Conservation (phyloP, 2,329 filamentous ascomycete genomes). For the Trichoderma endophyticum region DNA sequence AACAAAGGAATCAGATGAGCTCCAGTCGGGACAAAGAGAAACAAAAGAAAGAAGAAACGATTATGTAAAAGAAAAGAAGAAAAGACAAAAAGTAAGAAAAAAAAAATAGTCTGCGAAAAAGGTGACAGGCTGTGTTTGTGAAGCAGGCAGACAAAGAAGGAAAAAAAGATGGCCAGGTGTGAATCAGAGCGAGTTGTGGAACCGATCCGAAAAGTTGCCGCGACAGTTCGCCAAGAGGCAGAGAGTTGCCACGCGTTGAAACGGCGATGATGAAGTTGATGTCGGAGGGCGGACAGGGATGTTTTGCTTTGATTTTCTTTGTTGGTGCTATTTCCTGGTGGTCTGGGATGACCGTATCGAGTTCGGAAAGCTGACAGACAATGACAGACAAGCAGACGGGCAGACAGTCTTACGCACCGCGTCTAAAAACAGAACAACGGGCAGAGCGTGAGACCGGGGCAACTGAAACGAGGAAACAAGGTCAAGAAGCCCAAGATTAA, state of each 20-base stretch:
- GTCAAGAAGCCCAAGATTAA: too few species aligned
- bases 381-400: not conserved
- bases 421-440: not conserved
- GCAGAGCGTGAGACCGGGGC: not conserved
- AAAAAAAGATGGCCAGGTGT: not conserved
- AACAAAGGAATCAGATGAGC: not conserved
- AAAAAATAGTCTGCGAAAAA: not conserved
- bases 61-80: not conserved
- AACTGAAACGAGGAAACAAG: not conserved
- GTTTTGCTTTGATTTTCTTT: not conserved
- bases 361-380: not conserved
- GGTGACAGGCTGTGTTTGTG: not conserved
- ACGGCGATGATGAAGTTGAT: not conserved
- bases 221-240: not conserved
- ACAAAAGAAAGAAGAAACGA: not conserved
- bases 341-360: not conserved
- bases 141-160: not conserved
- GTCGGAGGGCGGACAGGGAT: not conserved
- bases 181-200: slow-evolving; percentile 11
- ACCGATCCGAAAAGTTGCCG: slow-evolving; percentile 12
- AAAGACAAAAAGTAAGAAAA: not conserved
- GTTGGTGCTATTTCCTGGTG: not conserved
- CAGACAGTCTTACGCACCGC: not conserved
- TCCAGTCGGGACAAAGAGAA: not conserved
- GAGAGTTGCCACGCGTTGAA: slow-evolving; percentile 16